Evolutionary conservation across 1,284 basidiomycete genomes (phyloP).

Genomic region (Microbotryum intermedium): DNA sequence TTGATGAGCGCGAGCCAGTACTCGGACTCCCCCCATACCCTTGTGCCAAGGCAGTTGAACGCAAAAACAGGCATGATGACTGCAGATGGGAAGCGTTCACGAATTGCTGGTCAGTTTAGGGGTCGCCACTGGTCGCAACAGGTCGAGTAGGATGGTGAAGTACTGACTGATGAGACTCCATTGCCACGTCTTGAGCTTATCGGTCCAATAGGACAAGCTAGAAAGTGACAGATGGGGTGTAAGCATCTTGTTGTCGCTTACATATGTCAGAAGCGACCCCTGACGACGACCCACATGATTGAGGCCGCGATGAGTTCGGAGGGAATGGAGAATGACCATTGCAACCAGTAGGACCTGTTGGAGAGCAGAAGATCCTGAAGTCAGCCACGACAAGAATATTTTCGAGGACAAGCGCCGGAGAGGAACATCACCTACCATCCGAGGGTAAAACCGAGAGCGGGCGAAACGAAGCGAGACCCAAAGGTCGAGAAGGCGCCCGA

Average conservation of each 20-base stretch:
- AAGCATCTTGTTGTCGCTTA: no score
- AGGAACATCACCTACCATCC: conserved; percentile 3
- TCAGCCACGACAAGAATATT: background rate
- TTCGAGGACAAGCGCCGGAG: background rate
- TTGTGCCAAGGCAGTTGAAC: conserved; percentile 9
- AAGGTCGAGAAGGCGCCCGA: conserved; percentile 12
- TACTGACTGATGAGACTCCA: conserved; percentile 13
- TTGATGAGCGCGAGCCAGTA: conserved; percentile 17
- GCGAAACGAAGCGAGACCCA: conserved; percentile 10
- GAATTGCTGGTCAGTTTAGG: no score
- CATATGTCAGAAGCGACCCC: no score
- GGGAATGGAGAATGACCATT: conserved; percentile 17
- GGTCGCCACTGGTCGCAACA: no score
- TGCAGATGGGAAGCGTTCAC: no score
- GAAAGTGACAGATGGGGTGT: no score
- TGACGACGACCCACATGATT: background rate
- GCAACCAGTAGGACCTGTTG: conserved; percentile 3
- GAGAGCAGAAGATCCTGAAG: background rate
- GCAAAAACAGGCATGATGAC: conserved; percentile 22
- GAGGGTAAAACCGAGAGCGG: conserved; percentile 12
- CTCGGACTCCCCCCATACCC: conserved; percentile 14
- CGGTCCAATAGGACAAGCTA: background rate
- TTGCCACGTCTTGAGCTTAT: conserved; percentile 13
- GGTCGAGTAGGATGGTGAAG: no score
- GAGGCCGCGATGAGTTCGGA: conserved; percentile 4